These are phyloP conservation scores for Neostapfia colusana DNA, from an alignment of 176 grass and related monocot species.

Conservation along the genomic window DNA sequence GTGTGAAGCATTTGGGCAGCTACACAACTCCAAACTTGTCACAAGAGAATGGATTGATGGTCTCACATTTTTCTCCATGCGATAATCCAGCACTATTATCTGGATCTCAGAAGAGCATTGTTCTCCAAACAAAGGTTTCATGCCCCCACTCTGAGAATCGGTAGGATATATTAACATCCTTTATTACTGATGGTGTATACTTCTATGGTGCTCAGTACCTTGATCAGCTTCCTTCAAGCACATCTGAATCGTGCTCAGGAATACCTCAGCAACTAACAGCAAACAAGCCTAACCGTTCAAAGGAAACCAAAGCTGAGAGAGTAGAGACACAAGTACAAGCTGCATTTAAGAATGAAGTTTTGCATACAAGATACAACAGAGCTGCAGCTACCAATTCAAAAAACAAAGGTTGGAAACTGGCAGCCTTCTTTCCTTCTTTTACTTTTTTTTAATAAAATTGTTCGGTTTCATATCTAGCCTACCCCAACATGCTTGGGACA, in stretches of 20 bases:
- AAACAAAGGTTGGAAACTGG: constrained; percentile 48
- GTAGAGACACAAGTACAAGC: not conserved
- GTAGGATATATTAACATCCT: constrained; percentile 29
- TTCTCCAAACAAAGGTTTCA: constrained; percentile 49
- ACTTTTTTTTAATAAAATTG: too few relatives aligned
- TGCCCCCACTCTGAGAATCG: not conserved
- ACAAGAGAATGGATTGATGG: constrained; percentile 45
- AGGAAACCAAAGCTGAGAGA: constrained; percentile 30
- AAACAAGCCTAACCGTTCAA: constrained; percentile 27
- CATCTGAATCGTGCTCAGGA: constrained; percentile 22
- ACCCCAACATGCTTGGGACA: too few relatives aligned
- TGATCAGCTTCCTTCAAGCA: constrained; percentile 35
- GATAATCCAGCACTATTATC: constrained; percentile 23
- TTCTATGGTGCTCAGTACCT: constrained; percentile 25
- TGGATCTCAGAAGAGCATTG: constrained; percentile 33
- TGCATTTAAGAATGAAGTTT: constrained; percentile 32
- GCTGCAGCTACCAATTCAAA: constrained; percentile 19
- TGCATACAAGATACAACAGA: constrained; percentile 36
- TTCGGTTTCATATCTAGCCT: too few relatives aligned
- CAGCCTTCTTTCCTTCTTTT: too few relatives aligned
- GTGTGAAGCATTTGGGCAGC: constrained; percentile 34
- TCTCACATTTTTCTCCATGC: constrained; percentile 12
- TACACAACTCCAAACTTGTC: constrained; percentile 22
- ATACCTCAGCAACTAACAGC: constrained; percentile 38
- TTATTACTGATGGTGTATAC: constrained; percentile 24